These are phyloP conservation scores for Rhizopogon salebrosus DNA, from an alignment of 768 basidiomycete genomes.

Conservation along the genomic window DNA sequence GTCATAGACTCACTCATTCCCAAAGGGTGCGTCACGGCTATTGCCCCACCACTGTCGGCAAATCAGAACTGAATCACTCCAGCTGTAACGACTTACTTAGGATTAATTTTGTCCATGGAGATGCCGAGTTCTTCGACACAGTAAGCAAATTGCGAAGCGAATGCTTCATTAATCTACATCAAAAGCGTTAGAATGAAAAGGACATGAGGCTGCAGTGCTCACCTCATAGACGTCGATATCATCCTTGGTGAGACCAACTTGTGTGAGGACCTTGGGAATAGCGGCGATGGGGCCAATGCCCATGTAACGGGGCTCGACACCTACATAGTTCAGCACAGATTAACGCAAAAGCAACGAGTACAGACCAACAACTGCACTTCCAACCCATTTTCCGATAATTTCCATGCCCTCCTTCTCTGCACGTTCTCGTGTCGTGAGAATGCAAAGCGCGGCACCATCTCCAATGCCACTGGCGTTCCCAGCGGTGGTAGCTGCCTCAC, in stretches of 20 bases:
- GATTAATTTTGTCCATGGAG: constrained; percentile 78
- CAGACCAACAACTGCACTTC: constrained; percentile 71
- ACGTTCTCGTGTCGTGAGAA: constrained; percentile 74
- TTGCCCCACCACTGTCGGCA: constrained; percentile 67
- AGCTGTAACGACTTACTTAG: constrained; percentile 49
- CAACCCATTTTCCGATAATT: constrained; percentile 80
- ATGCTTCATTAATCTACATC: constrained; percentile 80
- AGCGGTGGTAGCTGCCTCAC: constrained; percentile 63
- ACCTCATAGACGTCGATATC: constrained; percentile 79
- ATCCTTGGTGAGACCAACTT: constrained; percentile 58
- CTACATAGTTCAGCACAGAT: constrained; percentile 28
- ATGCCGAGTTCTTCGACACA: constrained; percentile 78
- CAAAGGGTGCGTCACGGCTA: constrained; percentile 76
- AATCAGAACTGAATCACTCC: not conserved
- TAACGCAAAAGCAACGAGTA: not conserved
- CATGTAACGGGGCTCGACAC: constrained; percentile 75
- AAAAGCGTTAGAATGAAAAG: not conserved
- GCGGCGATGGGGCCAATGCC: constrained; percentile 71
- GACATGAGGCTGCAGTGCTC: not conserved
- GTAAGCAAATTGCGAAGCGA: constrained; percentile 91
- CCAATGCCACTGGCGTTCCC: constrained; percentile 88
- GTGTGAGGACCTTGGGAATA: constrained; percentile 62
- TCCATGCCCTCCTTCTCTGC: constrained; percentile 75
- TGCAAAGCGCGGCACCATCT: constrained; percentile 85
- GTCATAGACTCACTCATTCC: constrained; percentile 69